Percentiles rank a stretch among this genome's conserved stretches.
These are phyloP conservation scores for Corallochytrium limacisporum DNA, from an alignment of 78 protist genomes.

Conservation along the genomic window DNA sequence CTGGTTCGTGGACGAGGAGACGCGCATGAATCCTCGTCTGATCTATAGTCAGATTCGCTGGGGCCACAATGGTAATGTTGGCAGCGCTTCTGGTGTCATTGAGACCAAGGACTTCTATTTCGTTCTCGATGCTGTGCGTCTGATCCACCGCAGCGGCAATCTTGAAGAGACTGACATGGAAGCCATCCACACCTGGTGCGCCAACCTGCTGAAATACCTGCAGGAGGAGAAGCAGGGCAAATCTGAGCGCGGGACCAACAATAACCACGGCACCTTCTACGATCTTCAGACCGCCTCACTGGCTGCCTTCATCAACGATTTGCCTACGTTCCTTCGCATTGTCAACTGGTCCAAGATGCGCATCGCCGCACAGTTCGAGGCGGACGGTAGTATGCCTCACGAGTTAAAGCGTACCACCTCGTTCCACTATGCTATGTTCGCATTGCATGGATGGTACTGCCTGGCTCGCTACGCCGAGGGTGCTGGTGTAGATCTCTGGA, in stretches of 20 bases:
- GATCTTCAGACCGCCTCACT: slow-evolving; percentile 3
- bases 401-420: slow-evolving; percentile 10
- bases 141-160: background rate
- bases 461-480: background rate
- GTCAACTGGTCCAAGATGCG: background rate
- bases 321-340: background rate
- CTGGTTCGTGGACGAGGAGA: slow-evolving; percentile 11
- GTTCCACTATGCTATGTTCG: slow-evolving; percentile 18
- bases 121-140: background rate
- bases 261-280: slow-evolving; percentile 15
- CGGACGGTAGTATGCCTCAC: background rate
- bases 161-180: background rate
- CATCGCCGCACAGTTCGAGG: background rate
- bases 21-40: slow-evolving; percentile 1
- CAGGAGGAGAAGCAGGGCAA: background rate
- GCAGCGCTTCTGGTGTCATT: background rate
- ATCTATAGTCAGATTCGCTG: slow-evolving; percentile 14
- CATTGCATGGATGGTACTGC: slow-evolving; percentile 3
- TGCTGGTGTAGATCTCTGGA: background rate
- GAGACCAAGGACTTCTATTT: slow-evolving; percentile 15
- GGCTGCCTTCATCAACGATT: slow-evolving; percentile 14
- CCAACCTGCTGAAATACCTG: background rate
- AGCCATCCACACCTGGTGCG: background rate
- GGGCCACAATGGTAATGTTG: slow-evolving; percentile 2
- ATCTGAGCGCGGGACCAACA: background rate